Conservation (phyloP, 176 grass and related monocot species). For the Cymbopogon citratus region DNA sequence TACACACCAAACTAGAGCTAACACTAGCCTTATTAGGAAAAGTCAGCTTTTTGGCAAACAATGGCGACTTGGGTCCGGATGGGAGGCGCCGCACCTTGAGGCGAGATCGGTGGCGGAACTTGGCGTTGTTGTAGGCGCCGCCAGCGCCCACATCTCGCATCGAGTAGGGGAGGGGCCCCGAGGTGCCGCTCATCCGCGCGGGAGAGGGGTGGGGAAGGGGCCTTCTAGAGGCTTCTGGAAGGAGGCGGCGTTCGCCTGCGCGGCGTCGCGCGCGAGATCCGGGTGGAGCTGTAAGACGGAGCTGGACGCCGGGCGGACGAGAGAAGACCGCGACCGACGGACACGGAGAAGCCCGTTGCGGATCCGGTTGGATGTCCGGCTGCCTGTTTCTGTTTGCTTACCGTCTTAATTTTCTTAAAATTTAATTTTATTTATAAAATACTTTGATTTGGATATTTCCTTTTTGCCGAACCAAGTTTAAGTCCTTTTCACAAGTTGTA, state of each 20-base stretch:
- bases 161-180: slow-evolving; percentile 57
- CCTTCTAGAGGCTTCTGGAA: slow-evolving; percentile 28
- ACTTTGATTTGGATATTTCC: too few relatives aligned
- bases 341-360: slow-evolving; percentile 23
- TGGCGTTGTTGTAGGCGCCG: slow-evolving; percentile 83
- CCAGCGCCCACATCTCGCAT: slow-evolving; percentile 54
- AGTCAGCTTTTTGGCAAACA: neutral
- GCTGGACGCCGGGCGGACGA: neutral
- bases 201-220: neutral
- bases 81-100: slow-evolving; percentile 49
- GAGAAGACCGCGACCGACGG: neutral
- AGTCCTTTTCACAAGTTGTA: too few relatives aligned
- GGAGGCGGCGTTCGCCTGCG: neutral
- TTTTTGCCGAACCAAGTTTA: too few relatives aligned
- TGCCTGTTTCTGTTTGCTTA: neutral
- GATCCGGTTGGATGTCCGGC: neutral
- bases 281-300: neutral
- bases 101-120: slow-evolving; percentile 86
- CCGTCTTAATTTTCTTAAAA: too few relatives aligned
- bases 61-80: neutral
- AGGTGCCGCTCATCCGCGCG: slow-evolving; percentile 35
- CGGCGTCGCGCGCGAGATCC: slow-evolving; percentile 26
- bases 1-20: neutral
- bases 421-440: too few relatives aligned
- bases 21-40: neutral